Evolutionary conservation across 2,329 filamentous ascomycete genomes (phyloP), one percentile per base, ranked within the genome.

Genomic region (Penicillium sp.): DNA sequence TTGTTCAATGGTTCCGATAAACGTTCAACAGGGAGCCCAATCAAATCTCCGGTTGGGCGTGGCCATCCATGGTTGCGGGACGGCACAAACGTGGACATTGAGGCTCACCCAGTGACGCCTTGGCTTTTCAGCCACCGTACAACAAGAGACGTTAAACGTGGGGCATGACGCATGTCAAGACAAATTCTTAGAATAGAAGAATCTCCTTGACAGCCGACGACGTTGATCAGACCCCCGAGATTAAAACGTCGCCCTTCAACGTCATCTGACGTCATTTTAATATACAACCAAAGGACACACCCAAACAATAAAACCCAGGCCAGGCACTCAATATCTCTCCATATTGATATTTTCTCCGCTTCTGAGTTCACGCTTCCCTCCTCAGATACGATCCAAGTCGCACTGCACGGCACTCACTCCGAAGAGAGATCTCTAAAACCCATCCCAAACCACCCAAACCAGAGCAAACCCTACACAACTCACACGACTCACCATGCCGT

Each of bases 401-500:
- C 45, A 42, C 35, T 25, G 45, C 45, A 42, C 27, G 3, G 19
- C 3, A 22, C 12, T 14, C 38, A 19, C 1, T 14, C 8, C 6
- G 19, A 37, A 29, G 25, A 31, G 27, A 12, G 2, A 30, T 25
- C 18, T 11, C 27, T 18, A 25, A 18, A 6, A 25, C 7, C 6
- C 19, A 37, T 37, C 37, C 13, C n/a, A 2, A 11, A 30, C 18
- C 16, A 4, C n/a, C n/a, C n/a, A n/a, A n/a, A n/a, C n/a, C n/a
- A 10, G 19, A 14, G 11, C n/a, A 39, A 40, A 2, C 13, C n/a
- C 34, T 27, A 18, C 16, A 31, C 27, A 46, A 39, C 16, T 6
- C 31, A 9, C 40, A 16, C 12, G 13, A 29, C 22, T 25, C 18
- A 36, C 27, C 43, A 71, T 71, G 68, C 61, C 67, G 27, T 53